These are phyloP conservation scores for Malbranchea zuffiana DNA, from an alignment of 2,329 filamentous ascomycete species.

Conservation along the genomic window DNA sequence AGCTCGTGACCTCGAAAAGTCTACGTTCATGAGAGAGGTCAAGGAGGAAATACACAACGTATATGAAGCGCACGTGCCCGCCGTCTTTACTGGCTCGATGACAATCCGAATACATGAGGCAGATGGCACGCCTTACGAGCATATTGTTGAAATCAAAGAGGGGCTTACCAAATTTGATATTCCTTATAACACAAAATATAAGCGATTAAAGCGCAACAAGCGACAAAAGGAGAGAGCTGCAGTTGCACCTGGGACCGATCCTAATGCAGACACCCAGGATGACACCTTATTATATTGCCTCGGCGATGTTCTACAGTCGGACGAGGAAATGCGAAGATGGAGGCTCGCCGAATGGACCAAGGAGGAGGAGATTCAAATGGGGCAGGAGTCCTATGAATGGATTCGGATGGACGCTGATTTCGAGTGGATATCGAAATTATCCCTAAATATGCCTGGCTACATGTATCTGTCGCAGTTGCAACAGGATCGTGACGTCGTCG, in stretches of 20 bases:
- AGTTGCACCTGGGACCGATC: conserved; percentile 52
- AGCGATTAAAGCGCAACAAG: conserved; percentile 80
- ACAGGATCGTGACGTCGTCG: conserved; percentile 91
- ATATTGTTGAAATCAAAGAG: conserved; percentile 92
- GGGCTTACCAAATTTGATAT: conserved; percentile 79
- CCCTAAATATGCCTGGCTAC: conserved; percentile 74
- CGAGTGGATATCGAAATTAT: conserved; percentile 87
- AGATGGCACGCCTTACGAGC: conserved; percentile 94
- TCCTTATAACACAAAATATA: conserved; percentile 98
- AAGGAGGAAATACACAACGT: conserved; percentile 66
- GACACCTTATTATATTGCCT: conserved; percentile 83
- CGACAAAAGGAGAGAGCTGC: conserved; percentile 67
- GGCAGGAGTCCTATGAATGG: conserved; percentile 95
- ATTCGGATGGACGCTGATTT: conserved; percentile 97
- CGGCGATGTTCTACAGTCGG: conserved; percentile 75
- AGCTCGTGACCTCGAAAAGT: conserved; percentile 52
- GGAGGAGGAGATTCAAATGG: conserved; percentile 83
- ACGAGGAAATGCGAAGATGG: conserved; percentile 76
- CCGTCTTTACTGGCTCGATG: conserved; percentile 91
- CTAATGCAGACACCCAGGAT: conserved; percentile 55
- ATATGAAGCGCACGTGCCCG: conserved; percentile 57
- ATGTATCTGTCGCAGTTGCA: conserved; percentile 98
- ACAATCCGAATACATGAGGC: conserved; percentile 96
- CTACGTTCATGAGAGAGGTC: conserved; percentile 71
- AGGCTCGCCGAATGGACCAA: conserved; percentile 77